A percentile compares a stretch with the other conserved stretches of the same genome.
phyloP scores from a whole-genome alignment of 257 asterid species.

The Lavandula angustifolia region DNA sequence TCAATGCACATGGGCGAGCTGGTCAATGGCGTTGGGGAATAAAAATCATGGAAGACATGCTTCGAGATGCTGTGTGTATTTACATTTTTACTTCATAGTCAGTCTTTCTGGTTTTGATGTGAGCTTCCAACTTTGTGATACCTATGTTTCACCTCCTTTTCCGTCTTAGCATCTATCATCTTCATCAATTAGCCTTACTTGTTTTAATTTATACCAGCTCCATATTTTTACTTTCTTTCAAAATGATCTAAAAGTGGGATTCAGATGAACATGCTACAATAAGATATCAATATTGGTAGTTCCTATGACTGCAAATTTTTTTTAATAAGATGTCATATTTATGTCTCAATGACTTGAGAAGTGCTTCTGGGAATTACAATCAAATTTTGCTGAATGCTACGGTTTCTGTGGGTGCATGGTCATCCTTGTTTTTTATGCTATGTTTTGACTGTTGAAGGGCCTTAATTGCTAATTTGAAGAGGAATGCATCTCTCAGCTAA shows the following conservation, averaged over 20 bases:
- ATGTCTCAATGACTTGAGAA: neutral
- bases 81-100: constrained; percentile 57
- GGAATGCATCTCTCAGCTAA: neutral
- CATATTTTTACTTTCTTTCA: neutral
- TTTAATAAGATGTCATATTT: constrained; percentile 11
- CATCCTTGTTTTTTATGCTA: neutral
- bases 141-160: constrained; percentile 12
- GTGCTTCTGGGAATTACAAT: neutral
- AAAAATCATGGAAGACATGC: constrained; percentile 98
- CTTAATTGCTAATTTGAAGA: neutral
- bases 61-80: constrained; percentile 90
- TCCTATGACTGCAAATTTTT: constrained; percentile 2
- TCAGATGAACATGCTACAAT: neutral
- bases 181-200: neutral
- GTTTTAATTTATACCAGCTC: constrained; percentile 4
- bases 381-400: neutral
- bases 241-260: constrained; percentile 8
- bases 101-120: constrained; percentile 59
- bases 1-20: constrained; percentile 88
- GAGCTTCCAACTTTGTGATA: constrained; percentile 53
- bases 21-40: constrained; percentile 98
- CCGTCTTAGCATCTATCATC: constrained; percentile 9
- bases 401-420: neutral
- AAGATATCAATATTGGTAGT: neutral
- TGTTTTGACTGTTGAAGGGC: neutral